Percentiles rank a stretch among this genome's conserved stretches.
Conservation (phyloP, 495 filamentous ascomycete species). For the Elasticomyces elasticus region DNA sequence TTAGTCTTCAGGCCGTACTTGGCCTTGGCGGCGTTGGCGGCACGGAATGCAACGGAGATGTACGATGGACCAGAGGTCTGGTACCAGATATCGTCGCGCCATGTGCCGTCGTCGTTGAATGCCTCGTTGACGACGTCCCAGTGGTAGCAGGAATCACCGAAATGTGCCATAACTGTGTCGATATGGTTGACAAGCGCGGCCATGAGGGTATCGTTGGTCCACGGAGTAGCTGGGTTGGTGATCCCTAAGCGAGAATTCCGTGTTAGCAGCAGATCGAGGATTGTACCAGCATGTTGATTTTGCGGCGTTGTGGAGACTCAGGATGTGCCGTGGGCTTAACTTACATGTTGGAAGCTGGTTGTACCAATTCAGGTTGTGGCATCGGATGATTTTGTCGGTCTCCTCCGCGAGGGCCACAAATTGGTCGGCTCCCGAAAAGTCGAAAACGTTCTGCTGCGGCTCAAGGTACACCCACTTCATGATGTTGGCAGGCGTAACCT, state of each 20-base stretch:
- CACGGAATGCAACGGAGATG: constrained; percentile 26
- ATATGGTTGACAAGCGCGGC: constrained; percentile 29
- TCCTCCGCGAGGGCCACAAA: too few species aligned
- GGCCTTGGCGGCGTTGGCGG: constrained; percentile 31
- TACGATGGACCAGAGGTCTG: constrained; percentile 23
- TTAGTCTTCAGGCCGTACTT: constrained; percentile 31
- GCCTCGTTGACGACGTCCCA: constrained; percentile 32
- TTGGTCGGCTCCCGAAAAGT: too few species aligned
- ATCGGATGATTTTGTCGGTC: too few species aligned
- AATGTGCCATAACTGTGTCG: constrained; percentile 10
- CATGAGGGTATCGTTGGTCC: constrained; percentile 24
- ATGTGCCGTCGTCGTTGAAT: constrained; percentile 28
- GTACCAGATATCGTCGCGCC: constrained; percentile 20
- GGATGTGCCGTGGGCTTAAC: too few species aligned
- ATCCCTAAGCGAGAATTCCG: constrained; percentile 4
- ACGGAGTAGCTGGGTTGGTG: constrained; percentile 12
- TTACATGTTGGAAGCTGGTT: too few species aligned
- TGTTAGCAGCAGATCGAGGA: too few species aligned
- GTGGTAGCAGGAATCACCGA: constrained; percentile 4
- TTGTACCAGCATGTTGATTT: too few species aligned
- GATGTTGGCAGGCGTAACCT: too few species aligned
- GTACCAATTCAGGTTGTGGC: too few species aligned
- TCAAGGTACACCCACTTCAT: too few species aligned
- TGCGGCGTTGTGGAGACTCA: too few species aligned
- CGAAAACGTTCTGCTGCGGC: too few species aligned